Base-by-base conservation (phyloP, 176 grass and related monocot genomes). In the Rhynchospora tenuis region DNA sequence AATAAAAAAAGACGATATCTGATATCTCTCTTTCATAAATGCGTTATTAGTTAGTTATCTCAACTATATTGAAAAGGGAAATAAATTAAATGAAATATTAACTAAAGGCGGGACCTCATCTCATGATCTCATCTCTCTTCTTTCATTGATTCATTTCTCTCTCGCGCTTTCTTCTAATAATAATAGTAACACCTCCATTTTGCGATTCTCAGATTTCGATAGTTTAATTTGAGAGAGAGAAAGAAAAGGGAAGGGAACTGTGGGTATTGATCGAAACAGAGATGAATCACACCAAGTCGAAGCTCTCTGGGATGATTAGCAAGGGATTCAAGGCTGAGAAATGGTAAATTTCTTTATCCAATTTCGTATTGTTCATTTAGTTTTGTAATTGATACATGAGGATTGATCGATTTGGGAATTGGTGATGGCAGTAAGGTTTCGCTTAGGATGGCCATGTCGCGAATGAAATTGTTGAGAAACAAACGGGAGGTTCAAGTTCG, bases 281-380 rank as follows among this genome's bases (percentile, higher is more conserved):
- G 85, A 91, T 91, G 89, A 22, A 83, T 62, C 86, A 13, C 50
- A 77, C 86, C 84, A 87, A 85, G 78, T 88, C 84, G 83, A 97
- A 85, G 81, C 76, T 97, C 11, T 97, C 92, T 44, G 89, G 88
- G 78, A 91, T 97, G 83, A 86, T 97, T 45, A 73, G 83, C 89
- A 92, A 94, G 87, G 89, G 95, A 62, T 97, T 97, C 89, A 97
- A 97, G 89, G 69, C 90, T 64, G 90, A 93, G 72, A 97, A 95
- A 83, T 99, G 96, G 96, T 99, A 54, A 83, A 82, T 26, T 83
- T 64, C n/a, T 7, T 22, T 23, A 52, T 56, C 24, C 0, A 4
- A 43, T 17, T 47, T 46, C n/a, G 20, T 42, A 88, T 88, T 86
- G 31, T 33, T 33, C 5, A 17, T n/a, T 57, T 8, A 42, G 27